Conservation (phyloP, 73 alveolate genomes). For the Paramecium sonneborni region DNA sequence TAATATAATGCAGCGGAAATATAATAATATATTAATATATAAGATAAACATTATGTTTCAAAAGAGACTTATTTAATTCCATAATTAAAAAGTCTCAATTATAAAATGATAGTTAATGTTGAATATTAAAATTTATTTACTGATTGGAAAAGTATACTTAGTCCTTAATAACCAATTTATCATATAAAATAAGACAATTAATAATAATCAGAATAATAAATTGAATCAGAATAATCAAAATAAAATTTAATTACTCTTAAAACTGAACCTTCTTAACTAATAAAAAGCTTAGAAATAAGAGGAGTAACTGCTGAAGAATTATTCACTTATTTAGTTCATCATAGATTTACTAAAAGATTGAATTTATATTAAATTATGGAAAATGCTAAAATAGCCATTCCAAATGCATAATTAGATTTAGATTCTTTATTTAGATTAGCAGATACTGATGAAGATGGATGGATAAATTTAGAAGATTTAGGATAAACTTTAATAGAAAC, state of each 20-base stretch:
- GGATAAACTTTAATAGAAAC: not conserved
- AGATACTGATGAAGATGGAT: constrained; percentile 50
- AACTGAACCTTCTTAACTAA: not conserved
- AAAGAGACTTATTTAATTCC: not conserved
- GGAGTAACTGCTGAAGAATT: constrained; percentile 57
- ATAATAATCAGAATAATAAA: not conserved
- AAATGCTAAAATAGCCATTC: constrained; percentile 14
- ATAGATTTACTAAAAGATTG: constrained; percentile 33
- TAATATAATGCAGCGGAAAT: constrained; percentile 47
- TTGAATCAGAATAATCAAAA: not conserved
- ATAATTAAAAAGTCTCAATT: constrained; percentile 9
- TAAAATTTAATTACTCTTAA: not conserved
- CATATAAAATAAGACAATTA: not conserved
- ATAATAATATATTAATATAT: constrained; percentile 38
- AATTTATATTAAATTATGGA: constrained; percentile 18
- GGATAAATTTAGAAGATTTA: constrained; percentile 55
- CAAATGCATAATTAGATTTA: constrained; percentile 41
- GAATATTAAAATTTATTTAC: constrained; percentile 14
- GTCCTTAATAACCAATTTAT: not conserved
- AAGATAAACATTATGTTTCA: constrained; percentile 36
- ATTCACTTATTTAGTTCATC: constrained; percentile 42
- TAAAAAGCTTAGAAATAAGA: constrained; percentile 34
- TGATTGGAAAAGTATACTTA: constrained; percentile 30
- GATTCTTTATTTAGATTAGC: constrained; percentile 27
- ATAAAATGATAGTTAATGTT: not conserved